A percentile compares a stretch with the other conserved stretches of the same genome.
These are phyloP conservation scores for Monascus purpureus DNA, from an alignment of 495 filamentous ascomycete species.

Conservation along the genomic window DNA sequence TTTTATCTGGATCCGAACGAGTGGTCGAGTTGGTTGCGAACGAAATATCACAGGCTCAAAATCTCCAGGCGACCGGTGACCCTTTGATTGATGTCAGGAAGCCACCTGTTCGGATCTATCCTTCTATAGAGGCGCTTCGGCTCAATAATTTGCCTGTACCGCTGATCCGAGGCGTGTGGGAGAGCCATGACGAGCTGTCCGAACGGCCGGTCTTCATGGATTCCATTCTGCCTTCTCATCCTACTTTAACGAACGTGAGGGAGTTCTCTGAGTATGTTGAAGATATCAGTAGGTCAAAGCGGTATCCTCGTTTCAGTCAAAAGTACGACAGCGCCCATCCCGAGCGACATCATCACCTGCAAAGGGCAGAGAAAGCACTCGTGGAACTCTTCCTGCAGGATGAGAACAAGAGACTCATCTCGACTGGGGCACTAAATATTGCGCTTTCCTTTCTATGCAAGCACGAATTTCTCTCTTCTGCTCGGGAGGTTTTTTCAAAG, in stretches of 20 bases:
- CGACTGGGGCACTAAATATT: conserved; percentile 26
- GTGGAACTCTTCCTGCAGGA: conserved; percentile 13
- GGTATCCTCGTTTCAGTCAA: neutral
- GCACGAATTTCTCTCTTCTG: conserved; percentile 13
- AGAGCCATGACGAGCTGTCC: conserved; percentile 1
- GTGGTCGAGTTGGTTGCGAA: conserved; percentile 17
- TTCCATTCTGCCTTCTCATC: conserved; percentile 2
- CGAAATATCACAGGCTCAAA: conserved; percentile 10
- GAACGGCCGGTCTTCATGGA: conserved; percentile 3
- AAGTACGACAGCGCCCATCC: neutral
- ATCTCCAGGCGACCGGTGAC: conserved; percentile 14
- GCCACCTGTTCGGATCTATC: conserved; percentile 17
- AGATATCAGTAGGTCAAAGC: conserved; percentile 11
- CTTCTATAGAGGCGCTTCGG: conserved; percentile 10
- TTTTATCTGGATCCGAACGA: conserved; percentile 21
- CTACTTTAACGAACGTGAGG: conserved; percentile 11
- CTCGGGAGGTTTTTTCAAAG: conserved; percentile 14
- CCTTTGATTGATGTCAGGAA: conserved; percentile 18
- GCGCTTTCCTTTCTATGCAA: conserved; percentile 25
- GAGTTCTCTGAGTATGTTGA: conserved; percentile 23
- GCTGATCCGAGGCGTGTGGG: conserved; percentile 22
- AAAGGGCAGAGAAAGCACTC: conserved; percentile 8
- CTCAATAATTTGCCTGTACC: conserved; percentile 11
- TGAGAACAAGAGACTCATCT: conserved; percentile 12
- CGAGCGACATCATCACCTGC: conserved; percentile 1